Evolutionary conservation across 768 basidiomycete species (phyloP), one percentile per base, ranked within the genome.

Genomic region (Podaxis sp.): DNA sequence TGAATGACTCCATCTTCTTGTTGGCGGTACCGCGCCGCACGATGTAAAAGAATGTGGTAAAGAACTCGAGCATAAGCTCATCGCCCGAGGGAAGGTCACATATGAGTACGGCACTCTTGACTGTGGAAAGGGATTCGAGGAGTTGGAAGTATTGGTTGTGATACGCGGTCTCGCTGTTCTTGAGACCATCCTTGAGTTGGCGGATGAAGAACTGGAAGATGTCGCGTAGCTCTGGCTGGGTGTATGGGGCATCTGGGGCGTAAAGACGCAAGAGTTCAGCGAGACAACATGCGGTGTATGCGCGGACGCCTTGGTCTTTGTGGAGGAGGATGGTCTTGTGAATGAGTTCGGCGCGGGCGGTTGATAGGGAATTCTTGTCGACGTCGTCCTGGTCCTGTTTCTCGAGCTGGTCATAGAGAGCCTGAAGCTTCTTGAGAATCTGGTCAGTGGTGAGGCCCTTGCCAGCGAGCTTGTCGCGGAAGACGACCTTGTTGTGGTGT

Each of bases 221-320:
- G 74, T 97, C 95, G 79, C 92, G 83, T 39, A 99, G 86, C 73
- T 98, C 93, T 53, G 82, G 76, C 55, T 89, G 87, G 13, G 89
- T 96, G 72, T 96, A 99, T 12, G 97, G 97, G 24, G 97, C 96
- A 74, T 99, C 95, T 1, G 97, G 97, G 1, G 97, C 97, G 73
- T 94, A 98, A 42, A 99, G 84, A 48, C 95, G 79, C 63, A 99
- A 87, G 59, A 99, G 82, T 73, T 99, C 96, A 1, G 95, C 95
- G 40, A 99, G 83, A 76, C 95, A 99, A 75, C 94, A 96, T 0
- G 95, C 95, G 3, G 91, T 86, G 68, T 92, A 96, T 0, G 96
- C 96, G 75, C 97, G 99, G 67, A 99, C 95, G 26, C 95, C 95
- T 48, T 90, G 84, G 74, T 99, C 97, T 75, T 93, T 97, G 81